phyloP scores from a whole-genome alignment of 163 green algal genomes.

The Coccomyxa subellipsoidea region DNA sequence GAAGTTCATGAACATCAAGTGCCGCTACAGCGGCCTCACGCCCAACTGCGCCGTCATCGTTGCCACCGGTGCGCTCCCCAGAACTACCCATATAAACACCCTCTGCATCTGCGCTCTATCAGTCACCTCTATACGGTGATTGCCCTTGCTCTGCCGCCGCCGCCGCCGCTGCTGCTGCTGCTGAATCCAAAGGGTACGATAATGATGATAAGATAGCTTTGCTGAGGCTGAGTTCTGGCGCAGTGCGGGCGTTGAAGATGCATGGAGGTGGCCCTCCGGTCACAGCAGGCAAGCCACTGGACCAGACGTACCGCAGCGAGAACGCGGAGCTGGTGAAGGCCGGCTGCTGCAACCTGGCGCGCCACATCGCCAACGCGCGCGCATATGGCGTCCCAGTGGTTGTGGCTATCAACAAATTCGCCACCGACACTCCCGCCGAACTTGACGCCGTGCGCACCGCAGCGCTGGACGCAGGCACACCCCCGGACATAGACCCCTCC shows the following conservation, averaged over 20 bases:
- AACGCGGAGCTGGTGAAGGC: constrained; percentile 80
- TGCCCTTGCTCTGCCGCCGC: too few relatives aligned
- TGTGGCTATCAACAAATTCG: constrained; percentile 94
- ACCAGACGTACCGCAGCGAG: constrained; percentile 87
- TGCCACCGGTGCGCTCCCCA: constrained; percentile 61
- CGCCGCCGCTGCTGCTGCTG: too few relatives aligned
- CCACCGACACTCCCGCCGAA: constrained; percentile 85
- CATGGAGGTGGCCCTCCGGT: constrained; percentile 91
- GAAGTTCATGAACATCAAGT: constrained; percentile 99
- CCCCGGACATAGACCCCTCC: too few relatives aligned
- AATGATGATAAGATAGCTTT: too few relatives aligned
- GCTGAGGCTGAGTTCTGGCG: not conserved
- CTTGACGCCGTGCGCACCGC: constrained; percentile 64
- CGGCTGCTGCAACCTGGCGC: constrained; percentile 78
- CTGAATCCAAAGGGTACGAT: too few relatives aligned
- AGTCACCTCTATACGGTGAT: not conserved
- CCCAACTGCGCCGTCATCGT: constrained; percentile 88
- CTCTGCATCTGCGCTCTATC: not conserved
- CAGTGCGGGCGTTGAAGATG: constrained; percentile 96
- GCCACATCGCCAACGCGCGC: constrained; percentile 84
- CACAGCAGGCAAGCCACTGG: constrained; percentile 78
- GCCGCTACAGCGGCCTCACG: constrained; percentile 65
- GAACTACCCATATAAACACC: not conserved
- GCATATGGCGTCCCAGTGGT: constrained; percentile 91
- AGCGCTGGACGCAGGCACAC: constrained; percentile 51